Conservation (phyloP, 495 filamentous ascomycete genomes). For the Xylaria curta region DNA sequence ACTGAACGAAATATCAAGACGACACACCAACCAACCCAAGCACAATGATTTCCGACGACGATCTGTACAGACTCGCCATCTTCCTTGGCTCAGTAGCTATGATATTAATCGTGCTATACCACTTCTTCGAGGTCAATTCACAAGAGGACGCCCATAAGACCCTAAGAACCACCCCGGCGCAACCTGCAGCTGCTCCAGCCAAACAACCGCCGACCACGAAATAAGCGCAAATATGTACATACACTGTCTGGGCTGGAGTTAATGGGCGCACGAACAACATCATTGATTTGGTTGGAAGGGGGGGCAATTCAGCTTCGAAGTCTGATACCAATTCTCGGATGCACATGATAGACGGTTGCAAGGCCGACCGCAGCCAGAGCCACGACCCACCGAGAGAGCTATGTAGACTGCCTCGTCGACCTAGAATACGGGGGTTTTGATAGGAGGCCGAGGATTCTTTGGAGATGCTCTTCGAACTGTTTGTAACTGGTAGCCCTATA, state of each 20-base stretch:
- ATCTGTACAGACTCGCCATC: slow-evolving; percentile 85
- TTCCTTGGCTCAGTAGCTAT: slow-evolving; percentile 91
- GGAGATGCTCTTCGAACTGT: background rate
- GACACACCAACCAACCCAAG: slow-evolving; percentile 6
- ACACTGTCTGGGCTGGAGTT: slow-evolving; percentile 5
- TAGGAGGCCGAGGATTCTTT: background rate
- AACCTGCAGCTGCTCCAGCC: slow-evolving; percentile 33
- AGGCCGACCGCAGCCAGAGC: background rate
- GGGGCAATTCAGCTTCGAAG: background rate
- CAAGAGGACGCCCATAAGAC: slow-evolving; percentile 51
- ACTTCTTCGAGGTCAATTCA: slow-evolving; percentile 96
- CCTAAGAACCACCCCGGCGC: slow-evolving; percentile 42
- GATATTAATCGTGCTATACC: slow-evolving; percentile 94
- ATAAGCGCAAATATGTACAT: slow-evolving; percentile 8
- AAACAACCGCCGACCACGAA: slow-evolving; percentile 31
- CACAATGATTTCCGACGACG: slow-evolving; percentile 84
- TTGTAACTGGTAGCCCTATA: background rate
- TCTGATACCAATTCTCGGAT: background rate
- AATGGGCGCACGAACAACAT: slow-evolving; percentile 3
- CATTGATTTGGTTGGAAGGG: slow-evolving; percentile 4
- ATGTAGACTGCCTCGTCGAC: background rate
- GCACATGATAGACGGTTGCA: background rate
- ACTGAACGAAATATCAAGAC: slow-evolving; percentile 23
- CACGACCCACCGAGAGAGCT: background rate
- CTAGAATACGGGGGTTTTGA: background rate